Evolutionary conservation across 2,329 filamentous ascomycete genomes (phyloP).

Genomic region (Didymellaceae sp.): DNA sequence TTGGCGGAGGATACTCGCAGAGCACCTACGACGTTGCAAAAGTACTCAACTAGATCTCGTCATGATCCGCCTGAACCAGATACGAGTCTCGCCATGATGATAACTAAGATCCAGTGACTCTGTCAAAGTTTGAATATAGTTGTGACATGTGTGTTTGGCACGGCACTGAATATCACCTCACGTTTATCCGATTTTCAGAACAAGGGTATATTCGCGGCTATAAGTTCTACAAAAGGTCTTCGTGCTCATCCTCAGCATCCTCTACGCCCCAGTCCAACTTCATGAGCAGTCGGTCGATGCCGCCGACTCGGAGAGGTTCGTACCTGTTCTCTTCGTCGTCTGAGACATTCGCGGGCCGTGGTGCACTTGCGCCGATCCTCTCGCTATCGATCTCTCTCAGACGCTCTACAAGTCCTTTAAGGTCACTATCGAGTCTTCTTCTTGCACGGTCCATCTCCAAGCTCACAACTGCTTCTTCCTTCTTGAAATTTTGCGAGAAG

Average conservation of each 20-base stretch:
- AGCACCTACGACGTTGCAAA: too few species aligned
- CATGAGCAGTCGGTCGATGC: slow-evolving; percentile 86
- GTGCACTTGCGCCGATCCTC: slow-evolving; percentile 43
- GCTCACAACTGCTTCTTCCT: slow-evolving; percentile 74
- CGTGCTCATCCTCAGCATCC: slow-evolving; percentile 29
- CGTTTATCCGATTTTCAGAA: too few species aligned
- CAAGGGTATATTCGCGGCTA: slow-evolving; percentile 2
- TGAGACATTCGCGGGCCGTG: slow-evolving; percentile 16
- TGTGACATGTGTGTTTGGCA: too few species aligned
- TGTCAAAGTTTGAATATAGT: too few species aligned
- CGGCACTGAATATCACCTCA: too few species aligned
- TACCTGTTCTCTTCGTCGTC: slow-evolving; percentile 60
- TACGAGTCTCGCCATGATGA: too few species aligned
- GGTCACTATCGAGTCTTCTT: slow-evolving; percentile 68
- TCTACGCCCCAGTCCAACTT: slow-evolving; percentile 74
- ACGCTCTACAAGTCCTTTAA: slow-evolving; percentile 66
- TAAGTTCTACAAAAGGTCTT: slow-evolving; percentile 25
- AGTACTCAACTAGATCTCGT: too few species aligned
- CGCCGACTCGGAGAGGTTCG: slow-evolving; percentile 74
- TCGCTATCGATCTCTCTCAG: slow-evolving; percentile 66
- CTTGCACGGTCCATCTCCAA: slow-evolving; percentile 70
- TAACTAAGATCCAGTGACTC: too few species aligned
- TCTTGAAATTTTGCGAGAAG: slow-evolving; percentile 56
- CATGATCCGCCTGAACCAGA: too few species aligned
- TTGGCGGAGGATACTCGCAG: too few species aligned